Evolutionary conservation across 345 rosid genomes (phyloP).

Genomic region (Eucalyptus fibrosa): DNA sequence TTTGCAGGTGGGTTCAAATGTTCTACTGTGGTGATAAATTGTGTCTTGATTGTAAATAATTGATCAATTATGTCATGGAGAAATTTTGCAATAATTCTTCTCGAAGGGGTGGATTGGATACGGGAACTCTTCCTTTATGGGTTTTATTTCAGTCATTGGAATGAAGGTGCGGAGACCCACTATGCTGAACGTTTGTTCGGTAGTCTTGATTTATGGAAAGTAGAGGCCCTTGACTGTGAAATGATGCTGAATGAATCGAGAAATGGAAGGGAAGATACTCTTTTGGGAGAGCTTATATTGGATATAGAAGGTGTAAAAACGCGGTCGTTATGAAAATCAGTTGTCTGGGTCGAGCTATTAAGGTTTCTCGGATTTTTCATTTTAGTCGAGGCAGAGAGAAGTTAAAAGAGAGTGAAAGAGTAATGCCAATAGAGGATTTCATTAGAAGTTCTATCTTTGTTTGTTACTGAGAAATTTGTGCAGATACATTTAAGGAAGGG

Average conservation of each 20-base stretch:
- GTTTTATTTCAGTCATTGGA: background rate
- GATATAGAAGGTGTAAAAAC: background rate
- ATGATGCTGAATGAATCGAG: background rate
- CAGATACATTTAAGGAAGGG: background rate
- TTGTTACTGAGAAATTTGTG: background rate
- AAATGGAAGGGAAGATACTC: background rate
- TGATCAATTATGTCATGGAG: background rate
- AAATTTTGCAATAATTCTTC: background rate
- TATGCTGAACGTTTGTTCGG: background rate
- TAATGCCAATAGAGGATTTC: background rate
- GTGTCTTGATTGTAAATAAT: background rate
- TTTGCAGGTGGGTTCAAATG: background rate
- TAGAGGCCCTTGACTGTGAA: background rate
- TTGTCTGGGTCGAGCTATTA: background rate
- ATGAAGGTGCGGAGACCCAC: background rate
- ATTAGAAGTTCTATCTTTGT: background rate
- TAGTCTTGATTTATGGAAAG: background rate
- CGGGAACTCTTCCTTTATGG: background rate
- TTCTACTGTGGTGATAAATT: background rate
- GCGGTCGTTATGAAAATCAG: background rate
- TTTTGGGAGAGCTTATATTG: background rate
- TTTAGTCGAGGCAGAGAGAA: background rate
- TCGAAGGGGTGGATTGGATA: background rate
- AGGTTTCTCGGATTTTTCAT: background rate
- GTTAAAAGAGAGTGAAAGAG: background rate